Evolutionary conservation across 768 basidiomycete species (phyloP).

Genomic region (Boletales sp.): DNA sequence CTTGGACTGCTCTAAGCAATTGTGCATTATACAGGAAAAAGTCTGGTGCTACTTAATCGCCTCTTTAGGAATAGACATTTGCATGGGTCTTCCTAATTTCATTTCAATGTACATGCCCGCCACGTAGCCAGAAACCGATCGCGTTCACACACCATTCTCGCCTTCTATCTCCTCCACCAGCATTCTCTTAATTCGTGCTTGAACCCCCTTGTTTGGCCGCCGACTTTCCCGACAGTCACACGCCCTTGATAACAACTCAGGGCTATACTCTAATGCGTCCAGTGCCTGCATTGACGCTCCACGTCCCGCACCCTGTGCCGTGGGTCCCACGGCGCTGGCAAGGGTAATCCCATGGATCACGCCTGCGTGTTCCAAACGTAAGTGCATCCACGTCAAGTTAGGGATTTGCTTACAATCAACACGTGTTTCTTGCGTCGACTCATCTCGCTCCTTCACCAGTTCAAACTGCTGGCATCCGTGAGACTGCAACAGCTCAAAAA

Average conservation of each 20-base stretch:
- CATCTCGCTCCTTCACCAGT: constrained; percentile 49
- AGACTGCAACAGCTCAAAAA: constrained; percentile 71
- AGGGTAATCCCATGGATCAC: constrained; percentile 64
- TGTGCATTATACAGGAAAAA: constrained; percentile 39
- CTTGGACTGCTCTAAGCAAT: constrained; percentile 1
- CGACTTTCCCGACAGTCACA: constrained; percentile 60
- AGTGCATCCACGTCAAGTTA: constrained; percentile 9
- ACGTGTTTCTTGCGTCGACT: constrained; percentile 32
- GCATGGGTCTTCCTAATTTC: neutral
- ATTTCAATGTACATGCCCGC: constrained; percentile 7
- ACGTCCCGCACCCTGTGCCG: constrained; percentile 53
- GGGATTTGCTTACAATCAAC: constrained; percentile 48
- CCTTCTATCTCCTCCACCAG: constrained; percentile 22
- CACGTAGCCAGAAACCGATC: neutral
- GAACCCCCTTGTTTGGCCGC: constrained; percentile 34
- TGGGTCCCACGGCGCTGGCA: constrained; percentile 52
- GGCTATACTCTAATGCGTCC: constrained; percentile 63
- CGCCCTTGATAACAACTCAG: constrained; percentile 54
- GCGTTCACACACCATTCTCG: constrained; percentile 12
- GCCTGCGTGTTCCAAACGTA: constrained; percentile 40
- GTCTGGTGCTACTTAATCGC: constrained; percentile 23
- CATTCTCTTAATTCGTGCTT: constrained; percentile 35
- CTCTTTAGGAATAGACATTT: constrained; percentile 10
- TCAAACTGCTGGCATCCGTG: constrained; percentile 68
- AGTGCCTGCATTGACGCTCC: constrained; percentile 62